A percentile compares a stretch with the other conserved stretches of the same genome.
Conservation (phyloP, 2,329 filamentous ascomycete species). For the Zasmidium cellare region DNA sequence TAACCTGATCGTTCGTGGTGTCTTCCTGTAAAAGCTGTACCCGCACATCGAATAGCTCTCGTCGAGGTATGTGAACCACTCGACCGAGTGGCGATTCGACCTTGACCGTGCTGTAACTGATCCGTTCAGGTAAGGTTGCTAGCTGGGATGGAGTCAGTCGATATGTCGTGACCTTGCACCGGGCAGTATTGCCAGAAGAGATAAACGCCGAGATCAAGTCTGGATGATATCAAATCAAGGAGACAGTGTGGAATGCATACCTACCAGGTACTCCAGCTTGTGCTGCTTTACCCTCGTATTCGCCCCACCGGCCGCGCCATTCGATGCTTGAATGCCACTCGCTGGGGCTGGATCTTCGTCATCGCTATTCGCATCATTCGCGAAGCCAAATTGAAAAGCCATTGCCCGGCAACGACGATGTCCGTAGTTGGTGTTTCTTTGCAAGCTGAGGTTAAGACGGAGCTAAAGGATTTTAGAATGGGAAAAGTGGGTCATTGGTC, state of each 20-base stretch:
- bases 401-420: conserved; percentile 19
- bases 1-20: conserved; percentile 44
- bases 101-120: conserved; percentile 65
- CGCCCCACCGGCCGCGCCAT: conserved; percentile 2
- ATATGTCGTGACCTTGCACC: too few species aligned
- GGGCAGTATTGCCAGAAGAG: too few species aligned
- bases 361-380: conserved; percentile 58
- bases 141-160: conserved; percentile 42
- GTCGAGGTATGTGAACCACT: conserved; percentile 62
- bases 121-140: conserved; percentile 66
- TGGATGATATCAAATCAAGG: background rate
- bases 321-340: background rate
- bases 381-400: conserved; percentile 59
- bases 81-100: conserved; percentile 61
- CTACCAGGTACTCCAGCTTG: conserved; percentile 49
- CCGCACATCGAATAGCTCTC: conserved; percentile 79
- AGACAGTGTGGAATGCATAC: conserved; percentile 30
- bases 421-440: background rate
- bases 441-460: background rate
- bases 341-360: conserved; percentile 26
- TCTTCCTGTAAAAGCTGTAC: conserved; percentile 77
- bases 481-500: background rate
- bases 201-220: too few species aligned
- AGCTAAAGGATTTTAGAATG: background rate
- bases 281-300: conserved; percentile 34